Percentiles rank a stretch among this genome's conserved stretches.
Conservation (phyloP, 148 eudicot species). For the Talinum fruticosum region DNA sequence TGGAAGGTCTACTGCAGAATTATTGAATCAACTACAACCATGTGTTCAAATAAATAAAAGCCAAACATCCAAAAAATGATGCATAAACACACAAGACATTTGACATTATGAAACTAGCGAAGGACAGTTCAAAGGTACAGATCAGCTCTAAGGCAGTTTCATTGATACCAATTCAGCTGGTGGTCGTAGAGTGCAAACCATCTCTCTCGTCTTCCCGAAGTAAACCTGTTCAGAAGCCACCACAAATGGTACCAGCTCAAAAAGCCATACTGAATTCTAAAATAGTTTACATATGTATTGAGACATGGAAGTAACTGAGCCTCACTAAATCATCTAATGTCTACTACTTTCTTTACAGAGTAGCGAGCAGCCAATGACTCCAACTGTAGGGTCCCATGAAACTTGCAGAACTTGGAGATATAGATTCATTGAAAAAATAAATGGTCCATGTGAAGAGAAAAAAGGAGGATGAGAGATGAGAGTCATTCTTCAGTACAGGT, state of each 20-base stretch:
- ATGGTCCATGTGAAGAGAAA: neutral
- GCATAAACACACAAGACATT: neutral
- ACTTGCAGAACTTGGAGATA: neutral
- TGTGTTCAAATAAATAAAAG: neutral
- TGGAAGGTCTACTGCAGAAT: neutral
- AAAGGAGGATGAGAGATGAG: neutral
- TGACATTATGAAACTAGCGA: constrained; percentile 1
- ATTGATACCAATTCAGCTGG: constrained; percentile 66
- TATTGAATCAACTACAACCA: neutral
- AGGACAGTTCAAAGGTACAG: neutral
- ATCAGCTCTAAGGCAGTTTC: constrained; percentile 63
- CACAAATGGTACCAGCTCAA: neutral
- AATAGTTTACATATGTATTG: too few species aligned
- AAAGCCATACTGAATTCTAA: neutral
- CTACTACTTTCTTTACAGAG: neutral
- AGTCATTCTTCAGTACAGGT: constrained; percentile 12
- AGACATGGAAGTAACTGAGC: neutral
- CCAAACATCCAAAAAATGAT: neutral
- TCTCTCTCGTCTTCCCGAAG: constrained; percentile 97
- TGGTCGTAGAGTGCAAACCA: constrained; percentile 93
- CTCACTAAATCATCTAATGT: neutral
- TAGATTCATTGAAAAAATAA: neutral
- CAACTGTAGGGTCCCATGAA: neutral
- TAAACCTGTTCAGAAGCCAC: constrained; percentile 56
- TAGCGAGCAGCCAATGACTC: neutral